A percentile compares a stretch with the other conserved stretches of the same genome.
Conservation (phyloP, 331 rosid species). For the Pyracantha coccinea region DNA sequence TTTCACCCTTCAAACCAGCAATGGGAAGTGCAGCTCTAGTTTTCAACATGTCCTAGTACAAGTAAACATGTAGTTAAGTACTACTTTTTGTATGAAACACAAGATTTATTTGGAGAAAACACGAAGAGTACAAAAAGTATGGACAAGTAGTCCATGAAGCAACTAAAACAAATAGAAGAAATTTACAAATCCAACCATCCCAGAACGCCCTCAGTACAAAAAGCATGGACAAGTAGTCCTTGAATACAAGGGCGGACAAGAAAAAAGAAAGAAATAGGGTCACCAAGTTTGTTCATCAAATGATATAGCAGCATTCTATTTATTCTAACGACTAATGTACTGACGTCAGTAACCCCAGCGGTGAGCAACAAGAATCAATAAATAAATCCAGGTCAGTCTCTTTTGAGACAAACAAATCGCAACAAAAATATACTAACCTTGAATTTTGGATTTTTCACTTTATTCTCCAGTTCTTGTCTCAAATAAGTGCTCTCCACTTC, state of each 20-base stretch:
- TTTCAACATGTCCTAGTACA: slow-evolving; percentile 72
- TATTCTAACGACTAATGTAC: not conserved
- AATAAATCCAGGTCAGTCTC: not conserved
- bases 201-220: too few relatives aligned
- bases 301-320: not conserved
- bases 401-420: not conserved
- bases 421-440: slow-evolving; percentile 36
- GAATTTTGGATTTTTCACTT: slow-evolving; percentile 49
- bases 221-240: too few relatives aligned
- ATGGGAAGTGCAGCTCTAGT: slow-evolving; percentile 80
- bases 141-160: too few relatives aligned
- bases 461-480: slow-evolving; percentile 42
- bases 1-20: slow-evolving; percentile 59
- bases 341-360: not conserved
- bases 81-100: not conserved
- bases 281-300: not conserved
- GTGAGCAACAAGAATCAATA: not conserved
- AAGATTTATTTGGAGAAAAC: too few relatives aligned
- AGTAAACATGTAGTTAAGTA: not conserved
- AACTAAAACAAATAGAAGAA: not conserved
- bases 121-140: too few relatives aligned
- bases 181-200: too few relatives aligned
- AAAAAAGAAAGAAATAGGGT: not conserved
- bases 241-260: too few relatives aligned
- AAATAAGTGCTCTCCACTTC: slow-evolving; percentile 53